Conservation (phyloP, 2,329 filamentous ascomycete species). For the Dactylellina leptospora region DNA sequence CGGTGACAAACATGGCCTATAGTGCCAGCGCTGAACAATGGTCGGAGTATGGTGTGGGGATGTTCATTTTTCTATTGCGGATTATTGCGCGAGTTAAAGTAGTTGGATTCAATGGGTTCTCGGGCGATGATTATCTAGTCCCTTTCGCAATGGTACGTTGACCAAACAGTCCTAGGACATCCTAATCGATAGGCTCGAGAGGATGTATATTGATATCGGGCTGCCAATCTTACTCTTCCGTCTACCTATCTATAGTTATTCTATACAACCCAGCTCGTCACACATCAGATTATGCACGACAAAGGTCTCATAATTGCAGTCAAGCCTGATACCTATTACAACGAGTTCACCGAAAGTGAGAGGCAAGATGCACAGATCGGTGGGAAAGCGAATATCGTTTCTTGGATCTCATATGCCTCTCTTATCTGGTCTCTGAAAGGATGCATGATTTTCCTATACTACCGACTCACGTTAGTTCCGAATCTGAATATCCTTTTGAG, state of each 20-base stretch:
- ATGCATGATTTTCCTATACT: conserved; percentile 52
- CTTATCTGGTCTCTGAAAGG: conserved; percentile 51
- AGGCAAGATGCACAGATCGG: conserved; percentile 28
- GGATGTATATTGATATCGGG: too few relatives aligned
- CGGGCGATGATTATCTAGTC: conserved; percentile 48
- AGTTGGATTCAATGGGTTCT: conserved; percentile 49
- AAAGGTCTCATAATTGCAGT: conserved; percentile 42
- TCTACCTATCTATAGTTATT: conserved; percentile 23
- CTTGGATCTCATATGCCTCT: conserved; percentile 49
- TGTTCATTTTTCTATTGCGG: conserved; percentile 31
- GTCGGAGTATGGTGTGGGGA: conserved; percentile 47
- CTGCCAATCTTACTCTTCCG: not conserved
- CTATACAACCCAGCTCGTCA: conserved; percentile 40
- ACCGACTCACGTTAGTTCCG: conserved; percentile 42
- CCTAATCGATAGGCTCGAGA: too few relatives aligned
- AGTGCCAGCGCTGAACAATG: conserved; percentile 45
- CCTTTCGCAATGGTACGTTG: conserved; percentile 45
- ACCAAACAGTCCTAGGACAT: too few relatives aligned
- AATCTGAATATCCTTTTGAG: not conserved
- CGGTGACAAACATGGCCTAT: conserved; percentile 33
- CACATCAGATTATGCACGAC: conserved; percentile 47
- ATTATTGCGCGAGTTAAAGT: conserved; percentile 46
- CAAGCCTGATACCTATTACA: conserved; percentile 40
- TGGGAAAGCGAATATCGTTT: conserved; percentile 45
- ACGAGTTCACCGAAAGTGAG: conserved; percentile 28